Evolutionary conservation across 176 grass and related monocot genomes (phyloP), one percentile per base, ranked within the genome.

Genomic region (Eleusine indica): DNA sequence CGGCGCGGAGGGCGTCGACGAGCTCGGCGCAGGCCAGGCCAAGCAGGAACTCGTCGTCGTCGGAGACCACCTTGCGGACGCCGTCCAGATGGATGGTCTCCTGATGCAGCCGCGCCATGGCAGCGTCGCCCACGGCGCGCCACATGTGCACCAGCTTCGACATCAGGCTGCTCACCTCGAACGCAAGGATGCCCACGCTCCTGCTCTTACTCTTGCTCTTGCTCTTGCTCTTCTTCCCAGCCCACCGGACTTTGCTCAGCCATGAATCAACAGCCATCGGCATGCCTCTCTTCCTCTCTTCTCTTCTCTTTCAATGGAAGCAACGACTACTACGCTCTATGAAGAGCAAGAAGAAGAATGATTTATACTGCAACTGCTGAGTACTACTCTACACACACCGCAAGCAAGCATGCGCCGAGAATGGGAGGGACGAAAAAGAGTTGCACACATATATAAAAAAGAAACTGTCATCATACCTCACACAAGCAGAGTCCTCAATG

Each of bases 261-360:
- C 93, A 98, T 78, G 96, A 88, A 19, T 95, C 96, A 2, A 89
- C 56, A 69, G 91, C 77, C 96, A 98, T 95, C 79, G 76, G 16
- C 73, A 68, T 83, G 9, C 2, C 44, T 47, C 44, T 47, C 8
- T 10, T 25, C 25, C 44, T 47, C 8, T 47, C 44, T 47, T 10
- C 18, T 13, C 9, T 7, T 53, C 14, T 53, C 49, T 17, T 3
- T 14, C 21, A 3, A 22, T 52, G 57, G 69, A 72, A 63, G 68
- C 70, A 52, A 65, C 39, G 14, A 1, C 4, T 22, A 73, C 65
- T 64, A 43, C 19, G 42, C 48, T 60, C 82, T 32, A 68, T 4
- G 14, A 70, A 16, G 35, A 44, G n/a, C 11, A 66, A 2, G 12
- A 66, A 5, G 29, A 51, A 37, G 62, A 32, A 46, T 46, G 13